phyloP scores from a whole-genome alignment of 106 monocot species.

The Allium sativum region DNA sequence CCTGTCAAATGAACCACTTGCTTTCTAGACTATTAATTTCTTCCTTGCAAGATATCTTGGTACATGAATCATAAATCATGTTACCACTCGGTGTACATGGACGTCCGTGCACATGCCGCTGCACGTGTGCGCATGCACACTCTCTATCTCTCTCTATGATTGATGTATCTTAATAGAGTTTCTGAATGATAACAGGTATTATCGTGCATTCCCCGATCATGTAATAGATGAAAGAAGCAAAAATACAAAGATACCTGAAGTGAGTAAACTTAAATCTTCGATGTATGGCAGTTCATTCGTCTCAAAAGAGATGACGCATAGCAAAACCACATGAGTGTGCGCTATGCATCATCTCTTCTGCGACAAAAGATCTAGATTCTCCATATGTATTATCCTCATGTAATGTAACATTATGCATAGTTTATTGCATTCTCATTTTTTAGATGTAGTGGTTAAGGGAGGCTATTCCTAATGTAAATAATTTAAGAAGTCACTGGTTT shows the following conservation, averaged over 20 bases:
- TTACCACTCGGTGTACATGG: too few relatives aligned
- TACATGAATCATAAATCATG: too few relatives aligned
- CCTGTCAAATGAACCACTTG: too few relatives aligned
- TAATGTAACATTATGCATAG: background rate
- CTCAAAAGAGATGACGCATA: constrained; percentile 18
- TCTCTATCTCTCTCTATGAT: too few relatives aligned
- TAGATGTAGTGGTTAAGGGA: background rate
- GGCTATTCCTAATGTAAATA: too few relatives aligned
- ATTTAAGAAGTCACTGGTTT: too few relatives aligned
- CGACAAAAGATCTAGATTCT: constrained; percentile 9
- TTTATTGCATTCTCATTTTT: background rate
- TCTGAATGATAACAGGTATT: background rate
- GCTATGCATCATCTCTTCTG: constrained; percentile 16
- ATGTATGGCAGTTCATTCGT: constrained; percentile 6
- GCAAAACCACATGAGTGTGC: background rate
- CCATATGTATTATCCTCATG: background rate
- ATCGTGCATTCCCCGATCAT: background rate
- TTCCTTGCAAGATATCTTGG: too few relatives aligned
- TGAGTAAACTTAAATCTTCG: background rate
- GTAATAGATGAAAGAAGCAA: background rate
- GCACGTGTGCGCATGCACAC: too few relatives aligned
- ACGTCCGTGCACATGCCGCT: too few relatives aligned
- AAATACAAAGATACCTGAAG: background rate
- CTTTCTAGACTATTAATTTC: too few relatives aligned
- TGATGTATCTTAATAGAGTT: background rate